A percentile compares a stretch with the other conserved stretches of the same genome.
Evolutionary conservation across 2,329 filamentous ascomycete genomes (phyloP).

Genomic region (Sclerotinia minor): DNA sequence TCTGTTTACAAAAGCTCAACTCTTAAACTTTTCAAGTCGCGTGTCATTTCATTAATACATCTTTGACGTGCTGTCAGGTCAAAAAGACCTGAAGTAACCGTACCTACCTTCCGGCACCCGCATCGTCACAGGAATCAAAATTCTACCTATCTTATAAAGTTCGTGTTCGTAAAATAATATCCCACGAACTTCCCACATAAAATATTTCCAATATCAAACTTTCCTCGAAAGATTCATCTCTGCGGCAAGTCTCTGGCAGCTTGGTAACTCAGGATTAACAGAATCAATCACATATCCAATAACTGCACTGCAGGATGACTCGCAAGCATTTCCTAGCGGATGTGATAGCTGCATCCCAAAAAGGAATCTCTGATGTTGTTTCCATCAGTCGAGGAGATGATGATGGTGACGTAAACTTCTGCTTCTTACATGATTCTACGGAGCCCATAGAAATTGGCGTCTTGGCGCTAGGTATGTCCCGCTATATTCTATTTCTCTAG

Average conservation of each 20-base stretch:
- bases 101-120: neutral
- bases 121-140: neutral
- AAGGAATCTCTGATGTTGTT: slow-evolving; percentile 50
- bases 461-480: slow-evolving; percentile 32
- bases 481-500: neutral
- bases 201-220: neutral
- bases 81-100: neutral
- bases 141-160: neutral
- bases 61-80: neutral
- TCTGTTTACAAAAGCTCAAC: neutral
- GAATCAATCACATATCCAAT: neutral
- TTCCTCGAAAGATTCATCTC: neutral
- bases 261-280: neutral
- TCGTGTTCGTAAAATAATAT: neutral
- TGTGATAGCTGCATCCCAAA: slow-evolving; percentile 45
- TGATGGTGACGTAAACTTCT: slow-evolving; percentile 71
- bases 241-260: neutral
- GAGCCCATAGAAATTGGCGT: slow-evolving; percentile 36
- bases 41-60: neutral
- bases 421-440: slow-evolving; percentile 45
- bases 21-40: neutral
- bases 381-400: slow-evolving; percentile 62
- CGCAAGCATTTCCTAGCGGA: slow-evolving; percentile 66
- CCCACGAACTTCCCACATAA: neutral
- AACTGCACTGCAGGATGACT: slow-evolving; percentile 53